Base-by-base conservation (phyloP, 768 basidiomycete genomes). In the Trametes coccinea region DNA sequence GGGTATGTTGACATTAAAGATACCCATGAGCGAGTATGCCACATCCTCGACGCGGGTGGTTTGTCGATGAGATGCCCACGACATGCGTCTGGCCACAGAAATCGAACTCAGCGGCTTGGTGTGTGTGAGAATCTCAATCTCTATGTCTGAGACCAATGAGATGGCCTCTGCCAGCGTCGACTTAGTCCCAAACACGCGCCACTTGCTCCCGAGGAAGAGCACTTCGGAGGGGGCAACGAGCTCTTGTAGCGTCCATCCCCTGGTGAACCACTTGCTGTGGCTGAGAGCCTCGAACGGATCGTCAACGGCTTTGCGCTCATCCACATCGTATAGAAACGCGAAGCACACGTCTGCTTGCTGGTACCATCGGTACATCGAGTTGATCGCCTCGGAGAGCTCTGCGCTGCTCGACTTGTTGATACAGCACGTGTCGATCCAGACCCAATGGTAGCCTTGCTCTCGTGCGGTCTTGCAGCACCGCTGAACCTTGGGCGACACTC, bases 21-120 rank as follows among this genome's bases (percentile, higher is more conserved):
- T 54, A 2, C 60, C 60, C 39, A 61, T 41, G 34, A 55, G 60
- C n/a, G 53, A 54, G 30, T 61, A 61, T 11, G 60, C 60, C 53
- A 37, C 34, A 40, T 61, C 60, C 27, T 61, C 60, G 4, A 44
- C 53, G 4, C 47, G 41, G 7, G 17, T 55, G 4, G 60, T 49
- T 6, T 33, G 29, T 34, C 60, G 30, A 8, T 10, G n/a, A 6
- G 60, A 22, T 5, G 60, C 60, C 60, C 60, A 61, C 11, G 53
- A 44, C 60, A 61, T 61, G 2, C 56, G 47, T 4, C 48, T 37
- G 2, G 56, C 56, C 2, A 58, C 48, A n/a, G n/a, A 16, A 3
- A 50, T 48, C 1, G 22, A 39, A 7, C 40, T 47, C 0, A 44
- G 46, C 10, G 37, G 22, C 40, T 14, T 13, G 29, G 13, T 29